These are phyloP conservation scores for Annulohypoxylon stygium DNA, from an alignment of 495 filamentous ascomycete genomes.

Conservation along the genomic window DNA sequence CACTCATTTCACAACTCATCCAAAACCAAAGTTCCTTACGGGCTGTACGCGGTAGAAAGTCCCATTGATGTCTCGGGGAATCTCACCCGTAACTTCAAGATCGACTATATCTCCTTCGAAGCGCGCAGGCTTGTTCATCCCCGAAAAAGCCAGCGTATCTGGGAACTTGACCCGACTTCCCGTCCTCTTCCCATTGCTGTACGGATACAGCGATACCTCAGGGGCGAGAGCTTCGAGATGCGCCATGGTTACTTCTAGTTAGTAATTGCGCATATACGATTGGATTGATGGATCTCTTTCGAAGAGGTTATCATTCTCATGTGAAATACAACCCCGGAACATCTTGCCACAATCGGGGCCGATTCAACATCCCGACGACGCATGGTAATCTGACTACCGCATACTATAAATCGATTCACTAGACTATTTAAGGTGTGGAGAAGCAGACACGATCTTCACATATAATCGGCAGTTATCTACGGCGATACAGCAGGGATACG, in stretches of 20 bases:
- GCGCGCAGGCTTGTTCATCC: conserved; percentile 62
- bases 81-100: conserved; percentile 63
- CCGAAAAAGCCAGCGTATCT: conserved; percentile 60
- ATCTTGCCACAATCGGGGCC: conserved; percentile 11
- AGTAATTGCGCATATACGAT: conserved; percentile 26
- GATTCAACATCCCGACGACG: conserved; percentile 24
- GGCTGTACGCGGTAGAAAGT: conserved; percentile 69
- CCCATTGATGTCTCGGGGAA: conserved; percentile 64
- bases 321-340: conserved; percentile 20
- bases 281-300: conserved; percentile 21
- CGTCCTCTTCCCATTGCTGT: conserved; percentile 52
- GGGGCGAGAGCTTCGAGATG: conserved; percentile 60
- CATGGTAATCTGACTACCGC: conserved; percentile 24
- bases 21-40: conserved; percentile 27
- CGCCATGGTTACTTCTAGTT: conserved; percentile 52
- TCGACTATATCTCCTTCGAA: conserved; percentile 64
- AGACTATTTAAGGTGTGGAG: conserved; percentile 31
- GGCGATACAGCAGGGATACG: conserved; percentile 20
- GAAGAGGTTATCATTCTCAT: conserved; percentile 22
- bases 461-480: conserved; percentile 38
- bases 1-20: background rate
- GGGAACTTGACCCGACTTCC: conserved; percentile 61
- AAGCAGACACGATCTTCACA: conserved; percentile 24
- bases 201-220: conserved; percentile 53
- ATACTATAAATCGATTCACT: conserved; percentile 22